Base-by-base conservation (phyloP, 1,284 basidiomycete genomes). In the Naganishia cerealis region DNA sequence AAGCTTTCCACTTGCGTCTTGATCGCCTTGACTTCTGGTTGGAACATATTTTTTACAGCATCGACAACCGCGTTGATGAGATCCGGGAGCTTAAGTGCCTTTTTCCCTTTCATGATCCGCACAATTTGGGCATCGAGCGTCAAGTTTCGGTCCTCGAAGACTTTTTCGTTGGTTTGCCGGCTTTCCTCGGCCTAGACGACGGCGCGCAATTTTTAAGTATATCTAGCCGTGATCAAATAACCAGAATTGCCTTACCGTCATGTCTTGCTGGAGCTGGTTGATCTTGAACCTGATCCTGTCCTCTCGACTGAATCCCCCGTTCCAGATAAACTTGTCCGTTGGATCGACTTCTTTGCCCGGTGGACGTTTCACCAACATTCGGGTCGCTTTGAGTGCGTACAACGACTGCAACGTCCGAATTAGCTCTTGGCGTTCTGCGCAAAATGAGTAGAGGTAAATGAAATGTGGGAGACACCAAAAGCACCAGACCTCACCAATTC, bases 231-330 rank as follows among this genome's bases (percentile, higher is more conserved):
- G 24, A 33, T 33, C 29, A 33, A 33, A 6, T n/a, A 40, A 56
- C n/a, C 48, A 21, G 15, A 38, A 54, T 13, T 55, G 12, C 71
- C 75, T 53, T 74, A 92, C 90, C 69, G 91, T 88, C 74, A 94
- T 90, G 76, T 94, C 93, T 56, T 90, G 89, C 80, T 98, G 95
- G 71, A 99, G 96, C 62, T 94, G 92, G 77, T 95, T 97, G 82
- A 99, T 95, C 78, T 92, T 90, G 57, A 99, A 87, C 73, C 89
- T 90, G 58, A 87, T 82, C 29, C 87, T 85, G 9, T 89, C 85
- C 50, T 63, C 61, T 76, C 95, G 91, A 52, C 87, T 87, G 79
- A 98, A 96, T 18, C 86, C 86, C 56, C 86, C 83, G 79, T 98
- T 97, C 82, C 90, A 91, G 40, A 80, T 79, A 78, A 99, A 95